Base-by-base conservation (phyloP, 805 yeast species). In the Cyberlindnera mycetangii region DNA sequence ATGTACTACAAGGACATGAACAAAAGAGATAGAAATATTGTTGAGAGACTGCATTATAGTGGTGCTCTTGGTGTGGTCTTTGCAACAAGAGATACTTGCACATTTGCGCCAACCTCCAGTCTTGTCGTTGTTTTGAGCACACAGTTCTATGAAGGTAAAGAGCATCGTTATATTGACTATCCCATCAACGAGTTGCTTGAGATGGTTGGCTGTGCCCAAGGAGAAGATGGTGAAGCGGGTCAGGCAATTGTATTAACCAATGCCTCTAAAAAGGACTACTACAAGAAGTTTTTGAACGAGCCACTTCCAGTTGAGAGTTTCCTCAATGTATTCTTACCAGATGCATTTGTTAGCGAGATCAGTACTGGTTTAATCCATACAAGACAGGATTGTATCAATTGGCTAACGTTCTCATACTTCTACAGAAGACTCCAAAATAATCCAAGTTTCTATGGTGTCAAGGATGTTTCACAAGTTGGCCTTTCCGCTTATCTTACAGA, bases 361-460 rank as follows among this genome's bases (percentile, higher is more conserved):
- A 76, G 85, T 30, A 75, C 81, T 7, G 70, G 78, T 2, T 70
- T 81, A 12, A 75, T 92, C 45, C 73, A 70, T 37, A 71, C 77
- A 7, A 79, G 85, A 58, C 97, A 90, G 55, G 93, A 85, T 53
- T 87, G 95, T 55, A 78, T 93, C 47, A 97, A 92, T 56, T 89
- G 96, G 95, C 58, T 93, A 27, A 85, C 97, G 0, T 87, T 77
- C 60, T 76, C 96, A 0, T 85, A 81, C 54, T 85, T 90, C 57
- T 93, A 88, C 64, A 72, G 95, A 51, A 71, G 98, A 40, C 61
- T 93, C 17, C 84, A 80, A 44, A 72, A 77, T 28, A 93, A 93
- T 61, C 97, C 99, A 4, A 80, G 93, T 47, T 93, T 76, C 60
- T 93, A 93, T 59, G 96, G 89, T n/a, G 75, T 88, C 7, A 70